phyloP scores from a whole-genome alignment of 495 filamentous ascomycete genomes.

The Letharia columbiana region DNA sequence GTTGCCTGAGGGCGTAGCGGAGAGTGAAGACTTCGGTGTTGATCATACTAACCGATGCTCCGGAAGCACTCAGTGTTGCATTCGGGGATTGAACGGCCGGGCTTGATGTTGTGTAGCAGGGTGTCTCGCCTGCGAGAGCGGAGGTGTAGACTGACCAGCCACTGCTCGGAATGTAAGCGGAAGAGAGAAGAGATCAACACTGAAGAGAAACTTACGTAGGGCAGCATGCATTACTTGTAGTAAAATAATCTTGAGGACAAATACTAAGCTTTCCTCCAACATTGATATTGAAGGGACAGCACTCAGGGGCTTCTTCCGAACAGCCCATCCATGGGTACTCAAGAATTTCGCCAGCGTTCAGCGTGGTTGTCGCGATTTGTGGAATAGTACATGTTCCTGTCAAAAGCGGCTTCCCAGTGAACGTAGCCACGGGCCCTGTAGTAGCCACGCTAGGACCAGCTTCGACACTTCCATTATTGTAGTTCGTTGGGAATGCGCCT shows the following conservation, averaged over 20 bases:
- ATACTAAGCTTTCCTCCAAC: slow-evolving; percentile 21
- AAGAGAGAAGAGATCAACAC: neutral
- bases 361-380: slow-evolving; percentile 21
- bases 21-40: slow-evolving; percentile 24
- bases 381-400: slow-evolving; percentile 25
- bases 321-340: slow-evolving; percentile 28
- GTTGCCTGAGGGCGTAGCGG: slow-evolving; percentile 20
- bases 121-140: slow-evolving; percentile 23
- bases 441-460: slow-evolving; percentile 16
- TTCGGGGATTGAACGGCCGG: slow-evolving; percentile 16
- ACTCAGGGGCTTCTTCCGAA: slow-evolving; percentile 20
- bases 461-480: slow-evolving; percentile 10
- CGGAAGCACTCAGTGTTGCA: slow-evolving; percentile 5
- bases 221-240: slow-evolving; percentile 25
- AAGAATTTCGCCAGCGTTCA: slow-evolving; percentile 13
- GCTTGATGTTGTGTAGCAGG: slow-evolving; percentile 22
- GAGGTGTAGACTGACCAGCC: slow-evolving; percentile 27
- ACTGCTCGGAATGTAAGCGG: slow-evolving; percentile 10
- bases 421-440: slow-evolving; percentile 22
- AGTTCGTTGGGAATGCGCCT: neutral
- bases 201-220: slow-evolving; percentile 25
- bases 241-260: slow-evolving; percentile 26
- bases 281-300: slow-evolving; percentile 25
- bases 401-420: slow-evolving; percentile 21
- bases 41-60: slow-evolving; percentile 19